These are phyloP conservation scores for Wickerhamiella vanderwaltii DNA, from an alignment of 805 yeast genomes.

Conservation along the genomic window DNA sequence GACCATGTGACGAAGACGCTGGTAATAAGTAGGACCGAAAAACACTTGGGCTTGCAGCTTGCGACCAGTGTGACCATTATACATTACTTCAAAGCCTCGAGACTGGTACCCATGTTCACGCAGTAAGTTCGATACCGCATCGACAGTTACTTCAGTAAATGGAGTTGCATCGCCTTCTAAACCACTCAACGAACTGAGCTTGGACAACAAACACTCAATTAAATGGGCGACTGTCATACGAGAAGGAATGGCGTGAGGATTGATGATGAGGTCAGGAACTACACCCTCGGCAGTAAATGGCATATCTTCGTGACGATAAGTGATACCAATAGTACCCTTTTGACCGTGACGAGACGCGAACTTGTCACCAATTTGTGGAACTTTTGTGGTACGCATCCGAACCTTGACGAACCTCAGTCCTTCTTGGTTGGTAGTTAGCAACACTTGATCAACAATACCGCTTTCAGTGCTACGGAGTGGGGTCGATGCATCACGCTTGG, in stretches of 20 bases:
- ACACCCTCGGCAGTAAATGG: constrained; percentile 92
- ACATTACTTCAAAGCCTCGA: constrained; percentile 97
- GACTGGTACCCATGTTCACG: constrained; percentile 96
- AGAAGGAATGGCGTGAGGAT: constrained; percentile 99
- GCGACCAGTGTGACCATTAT: constrained; percentile 97
- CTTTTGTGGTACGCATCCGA: constrained; percentile 96
- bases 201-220: constrained; percentile 92
- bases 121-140: constrained; percentile 81
- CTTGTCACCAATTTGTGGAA: constrained; percentile 98
- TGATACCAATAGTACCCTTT: constrained; percentile 99
- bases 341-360: constrained; percentile 99
- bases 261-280: constrained; percentile 93
- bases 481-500: constrained; percentile 97
- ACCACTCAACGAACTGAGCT: constrained; percentile 90
- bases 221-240: constrained; percentile 99
- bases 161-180: constrained; percentile 99
- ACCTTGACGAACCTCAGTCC: constrained; percentile 96
- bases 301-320: constrained; percentile 97
- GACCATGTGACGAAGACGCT: constrained; percentile 97
- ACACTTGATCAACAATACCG: constrained; percentile 97
- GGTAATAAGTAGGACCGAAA: constrained; percentile 99
- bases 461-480: constrained; percentile 93
- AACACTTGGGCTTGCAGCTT: constrained; percentile 95
- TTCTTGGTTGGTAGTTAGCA: constrained; percentile 94
- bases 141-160: constrained; percentile 95